Base-by-base conservation (phyloP, 148 eudicot species). In the Silene uniflora region DNA sequence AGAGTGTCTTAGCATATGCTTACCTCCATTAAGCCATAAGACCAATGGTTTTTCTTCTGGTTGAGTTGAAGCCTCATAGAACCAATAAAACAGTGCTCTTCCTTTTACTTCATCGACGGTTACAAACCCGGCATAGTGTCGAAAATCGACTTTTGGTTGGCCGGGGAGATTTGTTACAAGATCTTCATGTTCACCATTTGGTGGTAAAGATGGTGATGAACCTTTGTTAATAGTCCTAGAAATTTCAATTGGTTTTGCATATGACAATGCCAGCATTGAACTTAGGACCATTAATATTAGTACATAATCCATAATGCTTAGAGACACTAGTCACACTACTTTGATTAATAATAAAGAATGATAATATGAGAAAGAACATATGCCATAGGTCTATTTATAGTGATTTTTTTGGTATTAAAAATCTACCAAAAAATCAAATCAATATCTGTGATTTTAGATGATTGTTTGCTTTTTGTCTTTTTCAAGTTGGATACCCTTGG, bases 11-110 rank as follows among this genome's bases (percentile, higher is more conserved):
- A 12, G n/a, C 1, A 24, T 16, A 59, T 49, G 55, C 82, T 69
- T 88, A 92, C 96, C 98, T 82, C 98, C 98, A 82, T 90, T 90
- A 32, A 92, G 90, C 96, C 98, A 92, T 61, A 92, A 84, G 17
- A 89, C 98, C 76, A 92, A 62, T 69, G 98, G 98, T 73, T 89
- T 92, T 21, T 85, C 82, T 17, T 84, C 77, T 16, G 93, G 83
- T 10, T 73, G 79, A 75, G 80, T 76, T 14, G 80, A 80, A 32
- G 98, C 98, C 81, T 92, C 98, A 68, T 80, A 92, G 68, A 92
- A 92, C 98, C 98, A 92, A 75, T 90, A 92, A 67, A 90, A 92
- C 73, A 92, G 84, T 47, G 90, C 90, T 65, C 96, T 85, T 49
- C 86, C 88, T 65, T 86, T 85, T 5, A 62, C 61, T 75, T 90